Conservation (phyloP, 495 filamentous ascomycete genomes). For the Penicillium daleae region DNA sequence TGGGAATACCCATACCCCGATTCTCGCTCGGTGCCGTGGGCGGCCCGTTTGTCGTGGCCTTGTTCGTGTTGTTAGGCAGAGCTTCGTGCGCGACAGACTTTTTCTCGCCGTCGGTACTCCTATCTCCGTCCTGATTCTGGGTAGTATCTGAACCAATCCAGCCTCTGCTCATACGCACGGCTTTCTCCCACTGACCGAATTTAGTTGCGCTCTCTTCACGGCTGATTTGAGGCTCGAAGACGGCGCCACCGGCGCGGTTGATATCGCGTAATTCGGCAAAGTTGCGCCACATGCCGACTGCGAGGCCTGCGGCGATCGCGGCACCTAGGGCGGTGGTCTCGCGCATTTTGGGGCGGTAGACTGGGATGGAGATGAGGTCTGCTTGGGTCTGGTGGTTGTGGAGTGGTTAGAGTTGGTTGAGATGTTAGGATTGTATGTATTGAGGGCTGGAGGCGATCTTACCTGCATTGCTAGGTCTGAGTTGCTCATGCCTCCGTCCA, state of each 20-base stretch:
- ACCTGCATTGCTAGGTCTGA: constrained; percentile 92
- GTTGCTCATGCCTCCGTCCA: constrained; percentile 94
- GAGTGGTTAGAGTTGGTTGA: background rate
- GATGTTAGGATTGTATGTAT: background rate
- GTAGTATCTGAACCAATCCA: constrained; percentile 53
- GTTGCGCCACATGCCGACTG: constrained; percentile 77
- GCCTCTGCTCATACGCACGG: constrained; percentile 83
- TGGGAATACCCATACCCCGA: background rate
- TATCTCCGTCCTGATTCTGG: background rate
- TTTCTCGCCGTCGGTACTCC: background rate
- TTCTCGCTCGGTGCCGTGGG: background rate
- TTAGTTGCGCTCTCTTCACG: constrained; percentile 61
- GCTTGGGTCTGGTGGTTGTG: constrained; percentile 40
- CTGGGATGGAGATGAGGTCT: constrained; percentile 49
- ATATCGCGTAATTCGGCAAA: constrained; percentile 80
- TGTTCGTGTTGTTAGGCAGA: background rate
- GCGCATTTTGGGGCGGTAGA: constrained; percentile 66
- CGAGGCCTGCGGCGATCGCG: constrained; percentile 93
- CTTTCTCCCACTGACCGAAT: constrained; percentile 80
- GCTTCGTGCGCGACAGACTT: background rate
- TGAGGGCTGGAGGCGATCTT: background rate
- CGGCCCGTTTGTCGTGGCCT: background rate
- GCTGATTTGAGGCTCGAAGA: constrained; percentile 73
- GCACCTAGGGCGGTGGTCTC: constrained; percentile 93
- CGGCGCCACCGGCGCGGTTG: constrained; percentile 70